Percentiles rank a stretch among this genome's conserved stretches.
These are phyloP conservation scores for Acanthamoeba lenticulata DNA, from an alignment of 208 protist species.

Conservation along the genomic window DNA sequence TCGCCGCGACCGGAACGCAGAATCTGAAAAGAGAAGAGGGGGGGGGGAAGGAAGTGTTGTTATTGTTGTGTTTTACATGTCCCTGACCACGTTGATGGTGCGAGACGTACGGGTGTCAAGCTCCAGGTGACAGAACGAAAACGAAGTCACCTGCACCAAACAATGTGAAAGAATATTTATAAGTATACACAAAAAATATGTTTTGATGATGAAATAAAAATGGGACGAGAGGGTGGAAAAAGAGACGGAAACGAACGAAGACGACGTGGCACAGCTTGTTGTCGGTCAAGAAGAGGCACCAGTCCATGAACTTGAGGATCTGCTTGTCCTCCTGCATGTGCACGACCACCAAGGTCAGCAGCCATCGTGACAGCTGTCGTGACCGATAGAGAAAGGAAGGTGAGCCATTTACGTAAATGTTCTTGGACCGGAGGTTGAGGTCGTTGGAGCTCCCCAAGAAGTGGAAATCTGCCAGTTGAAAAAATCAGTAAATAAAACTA, in stretches of 20 bases:
- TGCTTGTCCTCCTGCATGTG: conserved; percentile 20
- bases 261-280: conserved; percentile 61
- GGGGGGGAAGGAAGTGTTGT: too few species aligned
- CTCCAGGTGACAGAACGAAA: conserved; percentile 38
- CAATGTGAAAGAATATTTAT: background rate
- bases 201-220: too few species aligned
- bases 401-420: conserved; percentile 11
- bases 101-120: conserved; percentile 20
- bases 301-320: conserved; percentile 62
- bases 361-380: background rate
- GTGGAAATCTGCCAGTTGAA: background rate
- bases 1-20: background rate
- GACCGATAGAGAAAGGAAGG: background rate
- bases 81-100: background rate
- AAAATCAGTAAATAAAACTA: background rate
- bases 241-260: background rate
- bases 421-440: conserved; percentile 22
- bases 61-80: background rate
- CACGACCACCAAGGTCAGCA: background rate
- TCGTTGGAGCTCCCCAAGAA: conserved; percentile 54
- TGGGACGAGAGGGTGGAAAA: too few species aligned
- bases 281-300: conserved; percentile 45
- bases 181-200: too few species aligned
- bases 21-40: conserved; percentile 42
- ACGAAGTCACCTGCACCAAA: conserved; percentile 22